Conservation (phyloP, 495 filamentous ascomycete genomes). For the Corynascus novoguineensis region DNA sequence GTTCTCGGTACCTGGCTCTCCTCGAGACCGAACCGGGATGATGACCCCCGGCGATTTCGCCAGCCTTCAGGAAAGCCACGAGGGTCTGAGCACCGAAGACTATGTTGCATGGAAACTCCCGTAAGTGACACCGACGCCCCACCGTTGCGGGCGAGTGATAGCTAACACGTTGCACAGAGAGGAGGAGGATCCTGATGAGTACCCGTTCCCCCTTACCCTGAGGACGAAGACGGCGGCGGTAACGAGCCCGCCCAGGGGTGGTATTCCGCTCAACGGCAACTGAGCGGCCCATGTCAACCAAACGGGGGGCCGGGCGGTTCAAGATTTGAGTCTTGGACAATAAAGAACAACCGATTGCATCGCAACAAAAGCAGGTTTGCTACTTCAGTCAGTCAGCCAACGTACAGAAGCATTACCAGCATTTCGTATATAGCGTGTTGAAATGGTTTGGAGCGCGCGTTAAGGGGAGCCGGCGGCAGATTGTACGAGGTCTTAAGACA, state of each 20-base stretch:
- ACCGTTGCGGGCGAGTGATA: background rate
- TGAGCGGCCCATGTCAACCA: constrained; percentile 1
- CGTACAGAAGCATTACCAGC: background rate
- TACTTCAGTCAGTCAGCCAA: constrained; percentile 3
- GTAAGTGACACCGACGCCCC: constrained; percentile 54
- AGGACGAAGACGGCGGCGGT: constrained; percentile 43
- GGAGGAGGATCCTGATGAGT: constrained; percentile 93
- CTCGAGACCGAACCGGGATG: constrained; percentile 85
- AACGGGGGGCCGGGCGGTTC: too few species aligned
- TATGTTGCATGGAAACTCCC: constrained; percentile 97
- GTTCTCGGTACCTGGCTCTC: constrained; percentile 88
- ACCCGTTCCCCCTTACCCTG: constrained; percentile 84
- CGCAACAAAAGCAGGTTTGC: background rate
- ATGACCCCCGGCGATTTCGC: constrained; percentile 99
- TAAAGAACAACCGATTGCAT: background rate
- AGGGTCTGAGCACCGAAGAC: constrained; percentile 92
- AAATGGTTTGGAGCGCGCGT: background rate
- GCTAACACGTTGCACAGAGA: constrained; percentile 52
- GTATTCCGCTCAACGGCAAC: constrained; percentile 39
- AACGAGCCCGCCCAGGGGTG: constrained; percentile 33
- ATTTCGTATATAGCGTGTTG: constrained; percentile 5
- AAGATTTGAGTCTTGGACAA: background rate
- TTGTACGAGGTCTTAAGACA: background rate
- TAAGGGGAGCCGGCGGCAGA: background rate
- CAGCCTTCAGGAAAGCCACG: constrained; percentile 85